A percentile compares a stretch with the other conserved stretches of the same genome.
These are phyloP conservation scores for Flammula alnicola DNA, from an alignment of 1,284 basidiomycete genomes.

Conservation along the genomic window DNA sequence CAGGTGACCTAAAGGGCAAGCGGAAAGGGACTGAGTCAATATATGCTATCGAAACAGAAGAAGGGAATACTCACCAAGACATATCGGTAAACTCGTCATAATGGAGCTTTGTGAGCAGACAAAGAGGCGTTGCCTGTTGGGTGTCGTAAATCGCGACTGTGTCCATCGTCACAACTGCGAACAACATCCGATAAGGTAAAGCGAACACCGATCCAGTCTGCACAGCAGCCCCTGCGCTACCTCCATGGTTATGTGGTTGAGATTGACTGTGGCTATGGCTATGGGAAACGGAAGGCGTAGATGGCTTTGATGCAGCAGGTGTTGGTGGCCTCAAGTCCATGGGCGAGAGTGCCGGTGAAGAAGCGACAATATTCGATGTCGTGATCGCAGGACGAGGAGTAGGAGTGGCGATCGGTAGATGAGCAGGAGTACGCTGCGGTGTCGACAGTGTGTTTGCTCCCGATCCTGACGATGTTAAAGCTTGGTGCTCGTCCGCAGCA, in stretches of 20 bases:
- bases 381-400: constrained; percentile 37
- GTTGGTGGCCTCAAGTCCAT: constrained; percentile 60
- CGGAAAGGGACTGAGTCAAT: not conserved
- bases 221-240: constrained; percentile 25
- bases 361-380: constrained; percentile 33
- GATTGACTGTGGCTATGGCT: constrained; percentile 30
- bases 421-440: constrained; percentile 38
- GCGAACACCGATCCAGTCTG: constrained; percentile 76
- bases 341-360: constrained; percentile 65
- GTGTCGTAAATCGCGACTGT: constrained; percentile 96
- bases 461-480: constrained; percentile 10
- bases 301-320: constrained; percentile 59
- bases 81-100: constrained; percentile 98
- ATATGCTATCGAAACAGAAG: not conserved
- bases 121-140: constrained; percentile 92
- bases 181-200: constrained; percentile 93
- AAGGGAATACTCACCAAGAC: constrained; percentile 73
- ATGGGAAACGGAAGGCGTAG: constrained; percentile 43
- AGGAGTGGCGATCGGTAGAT: constrained; percentile 40
- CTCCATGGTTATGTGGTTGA: too few species aligned
- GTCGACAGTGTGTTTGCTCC: constrained; percentile 26
- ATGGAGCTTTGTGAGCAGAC: constrained; percentile 93
- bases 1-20: constrained; percentile 76
- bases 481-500: constrained; percentile 22
- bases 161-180: constrained; percentile 97